Percentiles rank a stretch among this genome's conserved stretches.
phyloP scores from a whole-genome alignment of 768 basidiomycete species.

The Mycena belliarum region DNA sequence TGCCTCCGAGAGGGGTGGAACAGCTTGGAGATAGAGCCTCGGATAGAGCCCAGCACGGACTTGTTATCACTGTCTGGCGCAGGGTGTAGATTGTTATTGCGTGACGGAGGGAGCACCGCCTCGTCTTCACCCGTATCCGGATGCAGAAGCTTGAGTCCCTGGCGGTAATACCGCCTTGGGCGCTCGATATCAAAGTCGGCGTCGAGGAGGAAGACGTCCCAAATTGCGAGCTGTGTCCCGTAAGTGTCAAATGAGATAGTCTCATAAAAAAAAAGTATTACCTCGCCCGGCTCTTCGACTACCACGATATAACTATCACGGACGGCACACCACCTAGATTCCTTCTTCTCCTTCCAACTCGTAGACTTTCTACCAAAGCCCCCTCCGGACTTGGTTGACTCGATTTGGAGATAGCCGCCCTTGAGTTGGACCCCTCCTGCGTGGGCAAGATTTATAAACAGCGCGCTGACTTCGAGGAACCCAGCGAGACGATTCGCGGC shows the following conservation, averaged over 20 bases:
- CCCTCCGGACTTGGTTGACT: conserved; percentile 49
- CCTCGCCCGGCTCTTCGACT: conserved; percentile 84
- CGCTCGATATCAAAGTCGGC: conserved; percentile 85
- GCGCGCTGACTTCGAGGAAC: conserved; percentile 90
- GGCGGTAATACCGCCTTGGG: conserved; percentile 87
- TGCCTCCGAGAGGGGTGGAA: conserved; percentile 34
- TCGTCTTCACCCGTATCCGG: conserved; percentile 29
- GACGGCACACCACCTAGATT: conserved; percentile 87
- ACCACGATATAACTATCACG: conserved; percentile 90
- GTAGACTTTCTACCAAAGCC: conserved; percentile 69
- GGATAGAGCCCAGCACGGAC: conserved; percentile 52
- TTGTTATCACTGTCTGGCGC: conserved; percentile 32
- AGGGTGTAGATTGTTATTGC: conserved; percentile 11
- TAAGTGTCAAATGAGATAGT: not conserved
- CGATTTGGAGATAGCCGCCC: conserved; percentile 77
- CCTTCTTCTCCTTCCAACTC: conserved; percentile 58
- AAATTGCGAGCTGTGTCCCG: conserved; percentile 62
- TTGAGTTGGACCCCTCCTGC: conserved; percentile 89
- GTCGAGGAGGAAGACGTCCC: conserved; percentile 94
- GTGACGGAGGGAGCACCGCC: not conserved
- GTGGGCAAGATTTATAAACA: conserved; percentile 78
- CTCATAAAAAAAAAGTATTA: conserved; percentile 27
- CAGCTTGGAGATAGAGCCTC: conserved; percentile 43
- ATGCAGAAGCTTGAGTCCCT: conserved; percentile 73
- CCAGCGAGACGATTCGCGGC: conserved; percentile 85